A percentile compares a stretch with the other conserved stretches of the same genome.
These are phyloP conservation scores for Pezicula carpinea DNA, from an alignment of 2,329 filamentous ascomycete genomes.

Conservation along the genomic window DNA sequence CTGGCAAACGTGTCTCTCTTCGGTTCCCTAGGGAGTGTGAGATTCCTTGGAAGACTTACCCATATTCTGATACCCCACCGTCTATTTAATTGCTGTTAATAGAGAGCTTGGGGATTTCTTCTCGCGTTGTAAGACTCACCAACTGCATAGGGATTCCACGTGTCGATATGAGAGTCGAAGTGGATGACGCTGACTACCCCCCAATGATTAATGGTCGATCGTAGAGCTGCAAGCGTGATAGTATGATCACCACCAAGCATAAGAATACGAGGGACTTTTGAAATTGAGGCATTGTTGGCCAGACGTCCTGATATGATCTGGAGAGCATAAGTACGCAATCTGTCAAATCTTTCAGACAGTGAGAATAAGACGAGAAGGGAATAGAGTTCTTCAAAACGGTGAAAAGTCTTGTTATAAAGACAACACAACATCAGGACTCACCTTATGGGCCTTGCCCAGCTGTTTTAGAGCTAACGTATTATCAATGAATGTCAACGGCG, in stretches of 20 bases:
- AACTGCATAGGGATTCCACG: slow-evolving; percentile 40
- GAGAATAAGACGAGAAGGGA: too few species aligned
- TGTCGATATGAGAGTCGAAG: slow-evolving; percentile 19
- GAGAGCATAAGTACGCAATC: too few species aligned
- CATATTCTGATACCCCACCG: too few species aligned
- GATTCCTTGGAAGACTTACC: too few species aligned
- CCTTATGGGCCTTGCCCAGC: not conserved
- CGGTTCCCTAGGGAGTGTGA: too few species aligned
- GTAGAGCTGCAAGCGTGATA: slow-evolving; percentile 5
- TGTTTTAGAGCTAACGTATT: slow-evolving; percentile 27
- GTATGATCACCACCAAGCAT: slow-evolving; percentile 13
- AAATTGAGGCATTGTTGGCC: slow-evolving; percentile 1
- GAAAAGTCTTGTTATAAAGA: too few species aligned
- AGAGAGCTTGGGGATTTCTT: too few species aligned
- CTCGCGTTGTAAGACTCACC: too few species aligned
- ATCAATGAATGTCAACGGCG: slow-evolving; percentile 39
- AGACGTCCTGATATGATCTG: slow-evolving; percentile 31
- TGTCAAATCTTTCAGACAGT: not conserved
- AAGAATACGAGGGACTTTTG: slow-evolving; percentile 2
- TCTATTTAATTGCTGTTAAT: too few species aligned
- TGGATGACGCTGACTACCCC: slow-evolving; percentile 8
- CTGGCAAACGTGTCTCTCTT: too few species aligned
- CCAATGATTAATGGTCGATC: slow-evolving; percentile 5
- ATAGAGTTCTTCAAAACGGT: too few species aligned
- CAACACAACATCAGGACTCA: too few species aligned